These are phyloP conservation scores for Athelia sp. DNA, from an alignment of 1,284 basidiomycete species.

Conservation along the genomic window DNA sequence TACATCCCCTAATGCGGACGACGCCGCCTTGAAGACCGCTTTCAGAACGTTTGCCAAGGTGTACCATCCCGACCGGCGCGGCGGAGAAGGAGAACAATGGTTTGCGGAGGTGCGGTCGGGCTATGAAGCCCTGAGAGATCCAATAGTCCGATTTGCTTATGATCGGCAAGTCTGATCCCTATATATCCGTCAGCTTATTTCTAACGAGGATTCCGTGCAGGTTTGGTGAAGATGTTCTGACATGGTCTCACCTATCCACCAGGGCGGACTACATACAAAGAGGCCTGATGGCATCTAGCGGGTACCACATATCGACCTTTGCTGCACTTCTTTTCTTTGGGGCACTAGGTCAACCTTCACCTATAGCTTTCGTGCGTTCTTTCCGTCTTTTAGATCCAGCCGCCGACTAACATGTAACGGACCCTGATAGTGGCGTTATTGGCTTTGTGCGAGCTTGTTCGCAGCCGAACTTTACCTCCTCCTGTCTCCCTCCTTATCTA, in stretches of 20 bases:
- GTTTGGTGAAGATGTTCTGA: constrained; percentile 71
- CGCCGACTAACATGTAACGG: not conserved
- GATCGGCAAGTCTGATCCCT: constrained; percentile 51
- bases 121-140: constrained; percentile 78
- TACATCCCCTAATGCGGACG: constrained; percentile 56
- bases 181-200: constrained; percentile 1
- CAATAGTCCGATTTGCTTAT: constrained; percentile 80
- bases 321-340: constrained; percentile 60
- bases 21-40: constrained; percentile 61
- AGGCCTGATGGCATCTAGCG: constrained; percentile 62
- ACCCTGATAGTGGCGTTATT: constrained; percentile 65
- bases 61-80: constrained; percentile 73
- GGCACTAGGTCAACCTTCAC: constrained; percentile 52
- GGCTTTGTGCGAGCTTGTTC: constrained; percentile 57
- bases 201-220: constrained; percentile 29
- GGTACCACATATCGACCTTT: constrained; percentile 68
- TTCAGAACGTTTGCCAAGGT: constrained; percentile 72
- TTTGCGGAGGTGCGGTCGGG: constrained; percentile 76
- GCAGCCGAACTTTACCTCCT: constrained; percentile 61
- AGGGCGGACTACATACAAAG: constrained; percentile 65
- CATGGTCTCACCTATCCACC: constrained; percentile 65
- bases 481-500: constrained; percentile 43
- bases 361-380: constrained; percentile 68
- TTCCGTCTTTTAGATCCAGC: too few species aligned
- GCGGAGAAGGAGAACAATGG: constrained; percentile 53